Conservation (phyloP, 768 basidiomycete species). For the Mycena crocata region DNA sequence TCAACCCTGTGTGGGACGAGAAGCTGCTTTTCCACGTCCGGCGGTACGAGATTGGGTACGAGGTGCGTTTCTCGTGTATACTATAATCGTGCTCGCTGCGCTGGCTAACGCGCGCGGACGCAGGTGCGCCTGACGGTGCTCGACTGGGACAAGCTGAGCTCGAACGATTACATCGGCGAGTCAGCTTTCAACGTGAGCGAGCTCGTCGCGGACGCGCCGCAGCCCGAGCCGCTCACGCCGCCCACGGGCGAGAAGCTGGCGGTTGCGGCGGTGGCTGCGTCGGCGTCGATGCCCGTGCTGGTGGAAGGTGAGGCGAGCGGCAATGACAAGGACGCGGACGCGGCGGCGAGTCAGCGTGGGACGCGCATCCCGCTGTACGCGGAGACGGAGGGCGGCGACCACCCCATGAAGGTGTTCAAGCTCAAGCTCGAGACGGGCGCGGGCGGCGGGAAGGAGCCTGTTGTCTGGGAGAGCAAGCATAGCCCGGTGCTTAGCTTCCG, state of each 20-base stretch:
- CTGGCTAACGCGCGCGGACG: conserved; percentile 35
- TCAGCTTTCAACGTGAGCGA: conserved; percentile 76
- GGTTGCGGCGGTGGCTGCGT: conserved; percentile 10
- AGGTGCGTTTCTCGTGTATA: conserved; percentile 13
- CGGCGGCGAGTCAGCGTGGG: conserved; percentile 59
- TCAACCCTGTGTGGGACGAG: conserved; percentile 93
- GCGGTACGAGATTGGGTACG: conserved; percentile 78
- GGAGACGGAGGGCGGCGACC: conserved; percentile 63
- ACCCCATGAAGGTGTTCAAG: conserved; percentile 80
- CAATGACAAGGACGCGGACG: conserved; percentile 7
- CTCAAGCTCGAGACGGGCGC: conserved; percentile 58
- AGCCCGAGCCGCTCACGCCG: conserved; percentile 53
- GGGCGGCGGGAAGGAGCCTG: conserved; percentile 62
- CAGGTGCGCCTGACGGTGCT: conserved; percentile 85
- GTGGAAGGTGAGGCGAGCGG: background rate
- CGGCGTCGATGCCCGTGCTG: conserved; percentile 4
- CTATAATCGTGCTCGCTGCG: background rate
- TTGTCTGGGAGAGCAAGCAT: conserved; percentile 79
- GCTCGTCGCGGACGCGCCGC: conserved; percentile 74
- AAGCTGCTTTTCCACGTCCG: conserved; percentile 96
- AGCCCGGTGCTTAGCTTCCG: conserved; percentile 76
- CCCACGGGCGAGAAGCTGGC: background rate
- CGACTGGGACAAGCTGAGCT: conserved; percentile 95
- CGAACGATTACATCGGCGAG: conserved; percentile 92
- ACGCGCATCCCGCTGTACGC: conserved; percentile 55